These are phyloP conservation scores for Lentinula guzmanii DNA, from an alignment of 768 basidiomycete species.

Conservation along the genomic window DNA sequence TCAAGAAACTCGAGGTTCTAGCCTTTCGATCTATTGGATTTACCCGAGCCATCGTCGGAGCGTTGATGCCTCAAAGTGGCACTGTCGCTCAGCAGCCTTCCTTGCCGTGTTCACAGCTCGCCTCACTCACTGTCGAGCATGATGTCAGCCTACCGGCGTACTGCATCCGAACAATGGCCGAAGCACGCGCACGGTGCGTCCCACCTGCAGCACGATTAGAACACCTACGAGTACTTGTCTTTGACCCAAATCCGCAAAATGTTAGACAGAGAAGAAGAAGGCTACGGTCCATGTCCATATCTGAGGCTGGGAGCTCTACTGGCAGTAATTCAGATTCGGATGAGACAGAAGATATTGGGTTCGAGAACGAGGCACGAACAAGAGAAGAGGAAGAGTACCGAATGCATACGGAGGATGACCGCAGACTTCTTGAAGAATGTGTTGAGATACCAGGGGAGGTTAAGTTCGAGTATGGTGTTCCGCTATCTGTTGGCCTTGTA, in stretches of 20 bases:
- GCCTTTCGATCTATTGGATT: slow-evolving; percentile 2
- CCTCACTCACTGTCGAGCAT: slow-evolving; percentile 1
- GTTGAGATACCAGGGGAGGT: not conserved
- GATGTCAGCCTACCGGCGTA: slow-evolving; percentile 3
- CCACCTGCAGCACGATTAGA: not conserved
- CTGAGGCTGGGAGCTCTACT: not conserved
- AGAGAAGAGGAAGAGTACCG: slow-evolving; percentile 2
- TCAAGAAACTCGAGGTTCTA: not conserved
- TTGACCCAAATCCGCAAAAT: not conserved
- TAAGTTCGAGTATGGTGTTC: slow-evolving; percentile 2
- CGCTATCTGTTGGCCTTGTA: slow-evolving; percentile 1
- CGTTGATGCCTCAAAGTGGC: not conserved
- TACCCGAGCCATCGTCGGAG: not conserved
- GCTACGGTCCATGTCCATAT: not conserved
- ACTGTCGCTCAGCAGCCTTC: not conserved
- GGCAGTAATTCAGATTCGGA: not conserved
- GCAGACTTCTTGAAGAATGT: not conserved
- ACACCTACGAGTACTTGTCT: not conserved
- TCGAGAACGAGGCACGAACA: not conserved
- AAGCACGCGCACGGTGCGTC: not conserved
- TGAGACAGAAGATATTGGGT: not conserved
- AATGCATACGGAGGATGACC: not conserved
- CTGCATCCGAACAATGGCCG: not conserved
- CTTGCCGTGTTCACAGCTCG: not conserved
- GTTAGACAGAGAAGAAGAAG: not conserved